Evolutionary conservation across 176 grass and related monocot species (phyloP).

Genomic region (Bolboschoenus planiculmis): DNA sequence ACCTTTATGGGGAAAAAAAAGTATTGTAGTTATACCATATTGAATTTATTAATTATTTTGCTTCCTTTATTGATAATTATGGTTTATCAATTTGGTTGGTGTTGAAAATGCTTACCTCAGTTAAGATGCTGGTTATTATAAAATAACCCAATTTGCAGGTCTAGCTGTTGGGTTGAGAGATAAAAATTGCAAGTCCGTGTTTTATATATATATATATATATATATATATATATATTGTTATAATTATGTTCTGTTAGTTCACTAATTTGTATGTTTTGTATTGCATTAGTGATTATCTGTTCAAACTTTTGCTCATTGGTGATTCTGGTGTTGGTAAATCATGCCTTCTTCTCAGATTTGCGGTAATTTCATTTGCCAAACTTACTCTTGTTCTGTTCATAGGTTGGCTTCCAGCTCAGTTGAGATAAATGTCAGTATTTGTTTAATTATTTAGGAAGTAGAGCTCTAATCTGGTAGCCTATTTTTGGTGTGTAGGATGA

Average conservation of each 20-base stretch:
- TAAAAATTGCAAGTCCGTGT: not conserved
- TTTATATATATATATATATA: too few species aligned
- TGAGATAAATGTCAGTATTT: not conserved
- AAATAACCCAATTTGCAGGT: not conserved
- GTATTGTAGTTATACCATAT: not conserved
- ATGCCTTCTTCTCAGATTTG: conserved; percentile 63
- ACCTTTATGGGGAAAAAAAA: not conserved
- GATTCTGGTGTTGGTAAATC: conserved; percentile 69
- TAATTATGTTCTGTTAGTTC: not conserved
- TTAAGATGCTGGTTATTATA: not conserved
- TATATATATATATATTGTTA: conserved; percentile 1
- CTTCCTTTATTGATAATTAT: not conserved
- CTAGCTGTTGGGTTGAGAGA: not conserved
- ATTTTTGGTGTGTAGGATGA: conserved; percentile 44
- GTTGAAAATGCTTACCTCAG: not conserved
- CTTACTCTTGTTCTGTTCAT: not conserved
- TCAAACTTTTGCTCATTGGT: conserved; percentile 68
- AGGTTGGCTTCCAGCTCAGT: not conserved
- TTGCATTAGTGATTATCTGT: conserved; percentile 40
- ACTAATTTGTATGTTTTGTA: not conserved
- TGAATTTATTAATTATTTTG: not conserved
- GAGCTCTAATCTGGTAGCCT: not conserved
- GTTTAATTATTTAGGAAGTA: not conserved
- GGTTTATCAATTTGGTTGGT: not conserved
- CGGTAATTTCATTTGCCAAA: conserved; percentile 34